Conservation (phyloP, 176 grass and related monocot genomes). For the Melocanna baccifera region DNA sequence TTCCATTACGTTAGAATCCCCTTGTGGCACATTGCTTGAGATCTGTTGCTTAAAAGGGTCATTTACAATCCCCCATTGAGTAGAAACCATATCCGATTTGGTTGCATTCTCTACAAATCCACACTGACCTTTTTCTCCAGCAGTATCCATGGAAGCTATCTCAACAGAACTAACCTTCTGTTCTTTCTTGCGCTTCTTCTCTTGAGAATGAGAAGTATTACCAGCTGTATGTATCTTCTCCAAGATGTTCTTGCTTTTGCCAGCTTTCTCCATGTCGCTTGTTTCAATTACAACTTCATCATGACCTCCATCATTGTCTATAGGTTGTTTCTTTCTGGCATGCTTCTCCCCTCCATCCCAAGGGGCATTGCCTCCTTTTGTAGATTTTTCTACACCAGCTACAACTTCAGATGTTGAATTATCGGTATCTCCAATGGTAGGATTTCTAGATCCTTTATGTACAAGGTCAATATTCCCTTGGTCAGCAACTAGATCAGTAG, state of each 20-base stretch:
- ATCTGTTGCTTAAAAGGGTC: slow-evolving; percentile 22
- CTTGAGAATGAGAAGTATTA: slow-evolving; percentile 47
- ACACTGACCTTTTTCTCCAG: slow-evolving; percentile 30
- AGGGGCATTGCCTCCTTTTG: slow-evolving; percentile 17
- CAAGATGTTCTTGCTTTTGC: slow-evolving; percentile 25
- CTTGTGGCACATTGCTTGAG: slow-evolving; percentile 33
- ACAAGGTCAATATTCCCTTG: slow-evolving; percentile 19
- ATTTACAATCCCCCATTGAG: slow-evolving; percentile 32
- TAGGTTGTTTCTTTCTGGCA: not conserved
- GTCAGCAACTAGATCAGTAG: slow-evolving; percentile 33
- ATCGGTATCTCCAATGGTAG: not conserved
- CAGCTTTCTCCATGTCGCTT: slow-evolving; percentile 28
- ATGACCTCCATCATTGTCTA: slow-evolving; percentile 8
- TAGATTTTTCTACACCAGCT: slow-evolving; percentile 18
- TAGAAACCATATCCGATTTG: slow-evolving; percentile 21
- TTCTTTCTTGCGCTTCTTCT: slow-evolving; percentile 41
- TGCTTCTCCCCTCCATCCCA: not conserved
- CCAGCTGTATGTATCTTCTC: slow-evolving; percentile 14
- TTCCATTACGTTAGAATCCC: slow-evolving; percentile 34
- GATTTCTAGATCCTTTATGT: slow-evolving; percentile 25
- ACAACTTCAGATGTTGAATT: slow-evolving; percentile 15
- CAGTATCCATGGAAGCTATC: slow-evolving; percentile 18
- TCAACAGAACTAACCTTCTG: slow-evolving; percentile 44
- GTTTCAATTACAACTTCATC: slow-evolving; percentile 24
- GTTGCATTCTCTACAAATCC: slow-evolving; percentile 21